Evolutionary conservation across 2,329 filamentous ascomycete genomes (phyloP).

Genomic region (Arachnomyces sp.): DNA sequence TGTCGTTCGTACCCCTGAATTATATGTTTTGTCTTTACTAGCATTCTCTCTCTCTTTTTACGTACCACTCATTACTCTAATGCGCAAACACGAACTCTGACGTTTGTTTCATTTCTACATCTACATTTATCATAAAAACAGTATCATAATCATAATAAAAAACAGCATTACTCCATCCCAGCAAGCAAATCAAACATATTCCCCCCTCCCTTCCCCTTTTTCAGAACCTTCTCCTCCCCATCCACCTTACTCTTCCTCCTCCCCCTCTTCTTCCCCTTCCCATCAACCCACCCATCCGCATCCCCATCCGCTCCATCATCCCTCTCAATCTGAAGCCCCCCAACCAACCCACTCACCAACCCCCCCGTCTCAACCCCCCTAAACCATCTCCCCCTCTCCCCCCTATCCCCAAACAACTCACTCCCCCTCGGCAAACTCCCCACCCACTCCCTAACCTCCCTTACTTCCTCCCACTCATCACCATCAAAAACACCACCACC

Average conservation of each 20-base stretch:
- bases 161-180: too few species aligned
- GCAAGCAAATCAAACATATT: constrained; percentile 10
- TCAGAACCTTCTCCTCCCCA: background rate
- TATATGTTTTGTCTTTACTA: background rate
- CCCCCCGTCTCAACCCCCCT: background rate
- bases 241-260: constrained; percentile 8
- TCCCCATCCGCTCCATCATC: constrained; percentile 6
- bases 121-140: too few species aligned
- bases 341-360: too few species aligned
- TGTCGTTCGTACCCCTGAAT: background rate
- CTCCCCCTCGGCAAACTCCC: constrained; percentile 16
- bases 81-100: too few species aligned
- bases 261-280: constrained; percentile 6
- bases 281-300: constrained; percentile 3
- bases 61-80: too few species aligned
- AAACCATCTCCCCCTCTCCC: background rate
- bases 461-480: background rate
- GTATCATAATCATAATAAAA: too few species aligned
- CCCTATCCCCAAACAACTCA: background rate
- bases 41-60: constrained; percentile 7
- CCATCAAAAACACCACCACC: constrained; percentile 16
- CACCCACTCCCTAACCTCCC: constrained; percentile 9
- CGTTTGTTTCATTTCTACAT: too few species aligned
- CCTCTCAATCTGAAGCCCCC: too few species aligned
- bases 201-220: background rate